Percentiles rank a stretch among this genome's conserved stretches.
Conservation (phyloP, 768 basidiomycete genomes). For the Glaciozyma martinii region DNA sequence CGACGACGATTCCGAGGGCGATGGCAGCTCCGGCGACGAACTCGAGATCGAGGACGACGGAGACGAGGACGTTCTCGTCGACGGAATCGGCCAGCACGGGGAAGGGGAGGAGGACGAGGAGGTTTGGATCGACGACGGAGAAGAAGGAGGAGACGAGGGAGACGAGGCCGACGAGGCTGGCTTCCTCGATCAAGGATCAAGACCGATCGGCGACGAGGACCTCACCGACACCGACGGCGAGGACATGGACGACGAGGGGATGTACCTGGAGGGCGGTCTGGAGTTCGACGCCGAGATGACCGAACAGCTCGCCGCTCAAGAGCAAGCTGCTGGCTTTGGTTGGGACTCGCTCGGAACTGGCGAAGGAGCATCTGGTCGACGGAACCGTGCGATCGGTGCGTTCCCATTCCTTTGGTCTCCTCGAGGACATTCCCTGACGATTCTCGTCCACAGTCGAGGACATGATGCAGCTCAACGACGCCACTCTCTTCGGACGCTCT, state of each 20-base stretch:
- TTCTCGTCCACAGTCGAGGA: conserved; percentile 5
- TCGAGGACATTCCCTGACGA: not conserved
- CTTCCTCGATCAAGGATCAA: not conserved
- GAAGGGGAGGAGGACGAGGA: conserved; percentile 27
- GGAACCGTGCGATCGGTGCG: conserved; percentile 21
- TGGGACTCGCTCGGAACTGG: conserved; percentile 29
- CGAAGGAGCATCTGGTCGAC: conserved; percentile 17
- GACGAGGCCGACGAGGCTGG: conserved; percentile 13
- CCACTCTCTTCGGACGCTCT: conserved; percentile 38
- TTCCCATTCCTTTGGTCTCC: not conserved
- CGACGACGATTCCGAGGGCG: conserved; percentile 49
- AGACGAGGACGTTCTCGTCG: conserved; percentile 55
- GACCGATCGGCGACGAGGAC: conserved; percentile 36
- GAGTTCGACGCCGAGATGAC: conserved; percentile 32
- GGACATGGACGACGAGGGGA: conserved; percentile 33
- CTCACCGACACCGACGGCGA: conserved; percentile 39
- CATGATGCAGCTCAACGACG: conserved; percentile 18
- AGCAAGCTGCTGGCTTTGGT: conserved; percentile 11
- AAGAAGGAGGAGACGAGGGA: conserved; percentile 24
- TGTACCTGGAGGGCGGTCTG: conserved; percentile 25
- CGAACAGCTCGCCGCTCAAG: conserved; percentile 22
- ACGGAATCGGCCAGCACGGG: conserved; percentile 41
- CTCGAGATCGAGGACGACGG: conserved; percentile 66
- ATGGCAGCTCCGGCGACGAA: conserved; percentile 43
- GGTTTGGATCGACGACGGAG: conserved; percentile 20